Conservation (phyloP, 2,329 filamentous ascomycete genomes). For the Alternaria angustiovoidea region DNA sequence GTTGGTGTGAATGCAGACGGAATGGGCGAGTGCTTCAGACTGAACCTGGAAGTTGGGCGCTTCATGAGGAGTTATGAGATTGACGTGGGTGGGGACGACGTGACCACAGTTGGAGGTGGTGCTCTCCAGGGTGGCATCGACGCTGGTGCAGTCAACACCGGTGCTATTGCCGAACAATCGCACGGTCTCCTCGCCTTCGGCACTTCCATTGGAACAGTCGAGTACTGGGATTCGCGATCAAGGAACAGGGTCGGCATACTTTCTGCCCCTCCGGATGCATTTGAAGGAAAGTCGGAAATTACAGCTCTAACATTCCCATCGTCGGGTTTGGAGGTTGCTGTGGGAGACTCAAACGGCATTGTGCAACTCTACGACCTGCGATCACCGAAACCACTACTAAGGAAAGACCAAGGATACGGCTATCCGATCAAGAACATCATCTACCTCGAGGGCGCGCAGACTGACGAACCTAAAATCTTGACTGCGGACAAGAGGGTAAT, state of each 20-base stretch:
- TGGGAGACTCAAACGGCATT: conserved; percentile 86
- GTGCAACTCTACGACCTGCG: conserved; percentile 92
- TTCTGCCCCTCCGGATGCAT: conserved; percentile 58
- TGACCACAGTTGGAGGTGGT: conserved; percentile 69
- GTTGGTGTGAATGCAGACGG: conserved; percentile 88
- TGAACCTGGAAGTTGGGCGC: conserved; percentile 89
- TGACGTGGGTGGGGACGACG: conserved; percentile 86
- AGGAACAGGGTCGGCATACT: conserved; percentile 82
- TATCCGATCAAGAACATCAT: conserved; percentile 87
- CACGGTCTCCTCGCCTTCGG: conserved; percentile 94
- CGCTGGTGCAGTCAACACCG: conserved; percentile 86
- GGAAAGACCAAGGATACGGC: conserved; percentile 95
- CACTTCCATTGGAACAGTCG: conserved; percentile 92
- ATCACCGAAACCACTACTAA: conserved; percentile 82
- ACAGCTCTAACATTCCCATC: conserved; percentile 87
- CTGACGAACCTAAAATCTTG: conserved; percentile 75
- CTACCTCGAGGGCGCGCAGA: conserved; percentile 73
- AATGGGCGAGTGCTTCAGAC: conserved; percentile 87
- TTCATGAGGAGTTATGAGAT: conserved; percentile 96
- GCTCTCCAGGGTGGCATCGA: conserved; percentile 87
- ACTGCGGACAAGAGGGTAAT: conserved; percentile 95
- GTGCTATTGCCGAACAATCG: conserved; percentile 83
- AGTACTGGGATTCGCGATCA: conserved; percentile 93
- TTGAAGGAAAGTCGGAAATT: conserved; percentile 66
- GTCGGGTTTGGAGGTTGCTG: conserved; percentile 83